Evolutionary conservation across 176 grass and related monocot species (phyloP).

Genomic region (Microstegium vimineum): DNA sequence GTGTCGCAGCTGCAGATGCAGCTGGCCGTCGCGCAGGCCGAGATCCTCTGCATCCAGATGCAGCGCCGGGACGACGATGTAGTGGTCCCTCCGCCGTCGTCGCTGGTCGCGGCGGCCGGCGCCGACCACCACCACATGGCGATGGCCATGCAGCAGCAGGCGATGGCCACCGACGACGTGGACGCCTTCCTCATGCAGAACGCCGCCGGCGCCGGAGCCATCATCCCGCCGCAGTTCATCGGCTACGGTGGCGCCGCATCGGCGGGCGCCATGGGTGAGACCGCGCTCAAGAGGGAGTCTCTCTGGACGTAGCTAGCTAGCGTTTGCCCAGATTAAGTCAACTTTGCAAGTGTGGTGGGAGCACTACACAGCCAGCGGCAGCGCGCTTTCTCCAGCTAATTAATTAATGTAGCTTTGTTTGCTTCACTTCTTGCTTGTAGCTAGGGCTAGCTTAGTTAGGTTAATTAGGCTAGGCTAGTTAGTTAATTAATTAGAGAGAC

Average conservation of each 20-base stretch:
- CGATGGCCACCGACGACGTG: constrained; percentile 13
- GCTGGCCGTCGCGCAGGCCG: constrained; percentile 80
- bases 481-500: neutral
- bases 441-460: neutral
- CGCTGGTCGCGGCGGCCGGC: neutral
- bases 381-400: neutral
- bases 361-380: neutral
- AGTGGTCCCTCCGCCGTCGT: neutral
- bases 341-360: neutral
- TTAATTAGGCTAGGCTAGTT: neutral
- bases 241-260: constrained; percentile 39
- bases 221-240: constrained; percentile 38
- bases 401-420: neutral
- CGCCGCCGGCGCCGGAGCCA: constrained; percentile 23
- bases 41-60: constrained; percentile 96
- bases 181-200: constrained; percentile 58
- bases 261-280: constrained; percentile 51
- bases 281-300: constrained; percentile 73
- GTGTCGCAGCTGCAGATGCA: constrained; percentile 98
- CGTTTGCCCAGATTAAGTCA: neutral
- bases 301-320: constrained; percentile 58
- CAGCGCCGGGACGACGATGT: constrained; percentile 27
- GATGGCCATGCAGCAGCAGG: neutral
- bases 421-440: neutral
- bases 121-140: neutral